These are phyloP conservation scores for Candida xyloterini DNA, from an alignment of 805 yeast species.

Conservation along the genomic window DNA sequence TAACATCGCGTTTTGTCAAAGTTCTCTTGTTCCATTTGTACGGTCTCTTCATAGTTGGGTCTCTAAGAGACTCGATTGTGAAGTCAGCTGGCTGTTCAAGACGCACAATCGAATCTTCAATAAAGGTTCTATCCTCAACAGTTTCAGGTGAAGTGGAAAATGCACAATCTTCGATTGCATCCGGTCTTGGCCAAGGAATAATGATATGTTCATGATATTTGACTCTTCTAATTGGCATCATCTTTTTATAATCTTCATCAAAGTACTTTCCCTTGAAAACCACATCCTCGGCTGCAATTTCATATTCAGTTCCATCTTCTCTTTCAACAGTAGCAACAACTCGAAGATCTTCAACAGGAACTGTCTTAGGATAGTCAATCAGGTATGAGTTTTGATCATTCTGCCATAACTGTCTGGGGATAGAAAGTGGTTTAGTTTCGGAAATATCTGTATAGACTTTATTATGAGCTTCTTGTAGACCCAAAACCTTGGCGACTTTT, in stretches of 20 bases:
- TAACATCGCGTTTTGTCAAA: slow-evolving; percentile 59
- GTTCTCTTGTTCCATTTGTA: slow-evolving; percentile 53
- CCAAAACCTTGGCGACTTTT: slow-evolving; percentile 64
- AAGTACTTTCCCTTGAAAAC: slow-evolving; percentile 66
- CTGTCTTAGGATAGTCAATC: slow-evolving; percentile 62
- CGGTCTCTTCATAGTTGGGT: slow-evolving; percentile 60
- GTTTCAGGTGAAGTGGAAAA: slow-evolving; percentile 54
- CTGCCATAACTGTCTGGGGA: slow-evolving; percentile 73
- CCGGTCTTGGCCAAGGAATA: slow-evolving; percentile 90
- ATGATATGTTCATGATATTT: slow-evolving; percentile 63
- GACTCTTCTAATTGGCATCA: slow-evolving; percentile 77
- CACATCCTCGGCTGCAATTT: slow-evolving; percentile 77
- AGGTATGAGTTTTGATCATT: slow-evolving; percentile 71
- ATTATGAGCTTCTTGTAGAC: slow-evolving; percentile 58
- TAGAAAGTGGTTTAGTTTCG: slow-evolving; percentile 55
- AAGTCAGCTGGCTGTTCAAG: slow-evolving; percentile 67
- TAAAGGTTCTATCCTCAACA: slow-evolving; percentile 71
- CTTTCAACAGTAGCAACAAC: slow-evolving; percentile 76
- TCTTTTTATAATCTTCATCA: slow-evolving; percentile 67
- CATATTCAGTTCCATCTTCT: slow-evolving; percentile 58
- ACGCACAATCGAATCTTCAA: slow-evolving; percentile 61
- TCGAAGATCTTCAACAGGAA: slow-evolving; percentile 59
- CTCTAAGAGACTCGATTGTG: slow-evolving; percentile 60
- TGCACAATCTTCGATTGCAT: slow-evolving; percentile 49
- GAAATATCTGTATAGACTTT: slow-evolving; percentile 67